Evolutionary conservation across 2,329 filamentous ascomycete species (phyloP).

Genomic region (Cladophialophora yegresii): DNA sequence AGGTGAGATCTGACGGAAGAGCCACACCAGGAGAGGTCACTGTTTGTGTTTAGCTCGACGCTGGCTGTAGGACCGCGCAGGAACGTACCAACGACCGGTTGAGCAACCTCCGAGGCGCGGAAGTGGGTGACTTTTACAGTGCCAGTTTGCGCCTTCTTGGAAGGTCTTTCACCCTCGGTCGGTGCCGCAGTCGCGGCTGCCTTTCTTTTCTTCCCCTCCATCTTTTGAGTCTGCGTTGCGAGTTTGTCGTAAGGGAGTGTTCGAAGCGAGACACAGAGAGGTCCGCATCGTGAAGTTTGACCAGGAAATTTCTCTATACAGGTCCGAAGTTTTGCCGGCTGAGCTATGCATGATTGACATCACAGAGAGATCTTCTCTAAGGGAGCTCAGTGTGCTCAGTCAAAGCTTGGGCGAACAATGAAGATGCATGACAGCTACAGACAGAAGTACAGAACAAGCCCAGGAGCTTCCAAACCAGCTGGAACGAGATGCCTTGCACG

Average conservation of each 20-base stretch:
- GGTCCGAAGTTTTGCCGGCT: conserved; percentile 1
- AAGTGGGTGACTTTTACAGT: conserved; percentile 33
- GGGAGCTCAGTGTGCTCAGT: background rate
- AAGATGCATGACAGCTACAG: background rate
- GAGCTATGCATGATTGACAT: background rate
- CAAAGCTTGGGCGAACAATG: background rate
- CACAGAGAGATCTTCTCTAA: background rate
- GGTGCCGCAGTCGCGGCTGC: conserved; percentile 13
- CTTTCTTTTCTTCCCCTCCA: conserved; percentile 36
- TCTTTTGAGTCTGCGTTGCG: background rate
- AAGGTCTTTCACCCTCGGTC: conserved; percentile 20
- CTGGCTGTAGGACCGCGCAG: background rate
- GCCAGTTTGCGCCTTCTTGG: conserved; percentile 32
- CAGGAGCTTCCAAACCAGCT: background rate
- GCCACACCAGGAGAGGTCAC: conserved; percentile 38
- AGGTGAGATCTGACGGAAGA: conserved; percentile 32
- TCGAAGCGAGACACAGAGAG: background rate
- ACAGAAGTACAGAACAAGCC: background rate
- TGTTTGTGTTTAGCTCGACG: conserved; percentile 17
- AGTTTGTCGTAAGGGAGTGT: background rate
- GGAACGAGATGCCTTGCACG: background rate
- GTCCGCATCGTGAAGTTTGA: background rate
- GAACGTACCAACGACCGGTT: conserved; percentile 35
- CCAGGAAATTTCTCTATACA: conserved; percentile 1
- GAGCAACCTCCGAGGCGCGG: conserved; percentile 24